Percentiles rank a stretch among this genome's conserved stretches.
Conservation (phyloP, 257 asterid genomes). For the Solanum lycopersicoides region DNA sequence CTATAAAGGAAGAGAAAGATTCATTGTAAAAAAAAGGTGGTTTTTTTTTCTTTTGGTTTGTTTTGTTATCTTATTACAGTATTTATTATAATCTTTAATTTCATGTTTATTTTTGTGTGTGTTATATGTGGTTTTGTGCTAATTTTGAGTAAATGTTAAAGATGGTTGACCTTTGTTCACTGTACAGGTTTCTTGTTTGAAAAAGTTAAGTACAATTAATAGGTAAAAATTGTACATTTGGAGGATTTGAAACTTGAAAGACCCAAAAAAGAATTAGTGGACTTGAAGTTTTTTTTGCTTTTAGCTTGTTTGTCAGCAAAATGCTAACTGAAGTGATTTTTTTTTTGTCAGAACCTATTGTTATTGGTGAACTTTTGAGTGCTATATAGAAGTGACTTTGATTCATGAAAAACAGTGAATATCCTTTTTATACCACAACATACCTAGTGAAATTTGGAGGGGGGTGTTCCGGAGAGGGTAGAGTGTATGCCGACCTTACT, state of each 20-base stretch:
- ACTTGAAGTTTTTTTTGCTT: background rate
- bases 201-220: background rate
- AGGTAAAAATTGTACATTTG: background rate
- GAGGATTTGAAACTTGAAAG: background rate
- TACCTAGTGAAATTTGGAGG: background rate
- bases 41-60: background rate
- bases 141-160: constrained; percentile 15
- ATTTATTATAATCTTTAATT: background rate
- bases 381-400: background rate
- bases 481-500: background rate
- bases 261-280: background rate
- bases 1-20: constrained; percentile 15
- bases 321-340: background rate
- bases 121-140: background rate
- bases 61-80: background rate
- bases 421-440: background rate
- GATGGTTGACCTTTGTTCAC: background rate
- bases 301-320: background rate
- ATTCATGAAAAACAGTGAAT: background rate
- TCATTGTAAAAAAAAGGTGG: constrained; percentile 26
- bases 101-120: background rate
- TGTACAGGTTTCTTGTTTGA: background rate
- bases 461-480: background rate
- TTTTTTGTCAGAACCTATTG: background rate
- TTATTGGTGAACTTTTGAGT: background rate